phyloP scores from a whole-genome alignment of 2,329 filamentous ascomycete genomes.

The Paracamarosporium sp. region DNA sequence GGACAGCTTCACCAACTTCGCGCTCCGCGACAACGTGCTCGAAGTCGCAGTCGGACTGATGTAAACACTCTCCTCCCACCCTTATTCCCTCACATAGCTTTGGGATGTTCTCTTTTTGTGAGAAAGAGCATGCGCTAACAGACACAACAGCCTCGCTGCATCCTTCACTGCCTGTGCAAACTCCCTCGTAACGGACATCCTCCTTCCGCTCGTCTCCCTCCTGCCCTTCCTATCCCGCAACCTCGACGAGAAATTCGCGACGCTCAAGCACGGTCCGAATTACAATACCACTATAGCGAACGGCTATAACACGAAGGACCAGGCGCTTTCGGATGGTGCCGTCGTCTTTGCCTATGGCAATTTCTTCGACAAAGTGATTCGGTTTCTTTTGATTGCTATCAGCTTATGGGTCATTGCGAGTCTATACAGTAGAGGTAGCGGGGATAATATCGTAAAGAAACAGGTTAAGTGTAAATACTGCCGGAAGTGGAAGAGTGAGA shows the following conservation, averaged over 20 bases:
- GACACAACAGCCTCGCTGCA: constrained; percentile 64
- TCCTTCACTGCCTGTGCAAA: constrained; percentile 76
- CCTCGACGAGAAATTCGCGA: constrained; percentile 76
- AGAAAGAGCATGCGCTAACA: background rate
- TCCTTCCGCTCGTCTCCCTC: constrained; percentile 73
- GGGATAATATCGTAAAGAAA: constrained; percentile 74
- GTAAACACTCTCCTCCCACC: constrained; percentile 45
- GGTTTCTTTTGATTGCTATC: constrained; percentile 70
- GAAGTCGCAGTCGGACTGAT: constrained; percentile 79
- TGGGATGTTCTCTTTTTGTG: background rate
- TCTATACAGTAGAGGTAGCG: constrained; percentile 66
- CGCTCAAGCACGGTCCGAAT: constrained; percentile 65
- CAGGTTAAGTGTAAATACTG: constrained; percentile 74
- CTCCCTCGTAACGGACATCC: constrained; percentile 73
- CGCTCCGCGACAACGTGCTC: constrained; percentile 75
- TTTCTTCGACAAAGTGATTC: constrained; percentile 70
- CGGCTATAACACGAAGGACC: constrained; percentile 73
- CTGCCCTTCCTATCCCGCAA: constrained; percentile 74
- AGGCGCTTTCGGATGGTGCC: constrained; percentile 74
- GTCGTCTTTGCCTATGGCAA: constrained; percentile 76
- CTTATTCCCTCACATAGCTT: background rate
- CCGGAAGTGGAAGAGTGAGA: constrained; percentile 66
- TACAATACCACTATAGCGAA: constrained; percentile 45
- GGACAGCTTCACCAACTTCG: constrained; percentile 74
- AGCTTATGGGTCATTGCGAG: constrained; percentile 70